Conservation (phyloP, 345 rosid genomes). For the Boechera retrofracta region DNA sequence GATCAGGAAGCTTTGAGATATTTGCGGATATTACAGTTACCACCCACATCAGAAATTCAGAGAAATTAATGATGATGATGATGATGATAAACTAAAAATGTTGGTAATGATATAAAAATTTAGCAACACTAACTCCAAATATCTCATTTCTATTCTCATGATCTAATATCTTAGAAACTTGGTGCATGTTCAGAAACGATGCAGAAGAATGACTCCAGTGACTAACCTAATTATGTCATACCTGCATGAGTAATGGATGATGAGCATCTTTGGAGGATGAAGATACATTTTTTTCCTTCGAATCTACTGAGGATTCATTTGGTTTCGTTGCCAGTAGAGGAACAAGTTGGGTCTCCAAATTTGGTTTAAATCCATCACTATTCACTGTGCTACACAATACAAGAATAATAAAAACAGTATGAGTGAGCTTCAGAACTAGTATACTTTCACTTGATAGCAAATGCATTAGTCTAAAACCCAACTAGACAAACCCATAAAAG, state of each 20-base stretch:
- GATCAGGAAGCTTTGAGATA: neutral
- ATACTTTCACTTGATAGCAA: neutral
- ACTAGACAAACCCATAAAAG: neutral
- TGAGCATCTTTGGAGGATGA: constrained; percentile 63
- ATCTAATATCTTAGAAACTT: constrained; percentile 1
- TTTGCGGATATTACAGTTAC: neutral
- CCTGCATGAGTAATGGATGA: constrained; percentile 94
- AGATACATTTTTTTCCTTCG: constrained; percentile 54
- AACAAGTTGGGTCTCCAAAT: constrained; percentile 84
- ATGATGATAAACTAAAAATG: neutral
- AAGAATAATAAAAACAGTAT: constrained; percentile 36
- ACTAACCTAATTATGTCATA: constrained; percentile 28
- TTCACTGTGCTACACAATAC: constrained; percentile 77
- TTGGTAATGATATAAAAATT: neutral
- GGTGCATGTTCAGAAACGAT: neutral
- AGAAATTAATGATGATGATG: neutral
- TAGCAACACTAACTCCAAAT: neutral
- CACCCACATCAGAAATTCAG: constrained; percentile 17
- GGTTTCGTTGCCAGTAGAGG: constrained; percentile 75
- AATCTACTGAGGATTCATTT: constrained; percentile 55
- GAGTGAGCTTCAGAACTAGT: constrained; percentile 30
- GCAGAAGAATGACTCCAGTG: constrained; percentile 1
- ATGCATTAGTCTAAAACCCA: neutral
- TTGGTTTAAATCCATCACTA: constrained; percentile 92
- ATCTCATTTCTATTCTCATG: neutral